phyloP scores from a whole-genome alignment of 1,284 basidiomycete genomes.

The Ustilago cynodontis region DNA sequence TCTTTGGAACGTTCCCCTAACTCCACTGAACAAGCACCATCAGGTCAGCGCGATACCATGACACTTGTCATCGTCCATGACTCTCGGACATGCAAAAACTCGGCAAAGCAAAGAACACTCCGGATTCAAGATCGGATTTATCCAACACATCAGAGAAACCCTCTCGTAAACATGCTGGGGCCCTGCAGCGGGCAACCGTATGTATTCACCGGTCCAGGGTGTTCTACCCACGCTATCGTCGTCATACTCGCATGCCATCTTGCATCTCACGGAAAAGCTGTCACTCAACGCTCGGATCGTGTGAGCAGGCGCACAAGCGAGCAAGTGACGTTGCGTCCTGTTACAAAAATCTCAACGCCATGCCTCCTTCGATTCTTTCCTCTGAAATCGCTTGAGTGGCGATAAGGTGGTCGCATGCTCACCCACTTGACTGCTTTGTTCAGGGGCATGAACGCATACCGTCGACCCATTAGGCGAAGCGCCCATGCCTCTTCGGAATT shows the following conservation, averaged over 20 bases:
- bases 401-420: background rate
- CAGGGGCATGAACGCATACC: background rate
- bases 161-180: too few species aligned
- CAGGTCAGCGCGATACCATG: background rate
- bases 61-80: too few species aligned
- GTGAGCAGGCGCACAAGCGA: background rate
- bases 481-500: too few species aligned
- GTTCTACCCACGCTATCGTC: background rate
- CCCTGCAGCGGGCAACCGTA: too few species aligned
- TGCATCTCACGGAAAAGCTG: background rate
- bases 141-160: too few species aligned
- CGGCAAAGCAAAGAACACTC: background rate
- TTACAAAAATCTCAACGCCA: background rate
- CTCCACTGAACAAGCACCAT: background rate
- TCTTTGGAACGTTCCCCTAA: slow-evolving; percentile 1
- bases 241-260: background rate
- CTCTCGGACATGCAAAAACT: background rate
- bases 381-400: background rate
- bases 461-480: background rate
- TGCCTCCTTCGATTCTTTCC: slow-evolving; percentile 2
- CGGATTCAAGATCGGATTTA: background rate
- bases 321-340: slow-evolving; percentile 1
- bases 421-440: background rate
- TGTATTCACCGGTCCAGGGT: background rate
- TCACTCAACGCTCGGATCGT: too few species aligned